A percentile compares a stretch with the other conserved stretches of the same genome.
Conservation (phyloP, 208 protist species). For the Angomonas deanei region DNA sequence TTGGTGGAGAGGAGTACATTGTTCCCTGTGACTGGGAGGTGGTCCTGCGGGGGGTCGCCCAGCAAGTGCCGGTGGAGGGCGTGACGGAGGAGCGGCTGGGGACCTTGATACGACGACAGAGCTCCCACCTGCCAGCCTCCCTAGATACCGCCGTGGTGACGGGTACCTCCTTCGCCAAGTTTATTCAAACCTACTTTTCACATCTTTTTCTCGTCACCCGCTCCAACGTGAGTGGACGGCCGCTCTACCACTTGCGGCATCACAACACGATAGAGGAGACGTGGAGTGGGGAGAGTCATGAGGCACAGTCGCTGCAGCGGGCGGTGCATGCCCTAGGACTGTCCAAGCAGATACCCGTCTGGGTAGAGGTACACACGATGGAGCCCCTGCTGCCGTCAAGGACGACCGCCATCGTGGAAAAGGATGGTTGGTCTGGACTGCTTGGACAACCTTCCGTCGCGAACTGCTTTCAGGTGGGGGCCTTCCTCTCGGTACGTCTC, state of each 20-base stretch:
- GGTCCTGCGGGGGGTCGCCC: slow-evolving; percentile 23
- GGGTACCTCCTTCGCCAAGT: slow-evolving; percentile 22
- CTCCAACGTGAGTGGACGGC: slow-evolving; percentile 42
- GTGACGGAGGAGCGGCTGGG: slow-evolving; percentile 44
- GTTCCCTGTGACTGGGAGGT: slow-evolving; percentile 47
- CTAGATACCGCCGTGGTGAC: slow-evolving; percentile 10
- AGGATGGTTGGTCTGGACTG: slow-evolving; percentile 14
- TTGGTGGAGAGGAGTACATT: background rate
- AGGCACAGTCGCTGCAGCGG: slow-evolving; percentile 11
- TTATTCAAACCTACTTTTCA: slow-evolving; percentile 32
- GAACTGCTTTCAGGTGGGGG: slow-evolving; percentile 32
- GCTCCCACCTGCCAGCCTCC: slow-evolving; percentile 11
- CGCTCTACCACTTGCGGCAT: slow-evolving; percentile 26
- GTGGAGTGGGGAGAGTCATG: background rate
- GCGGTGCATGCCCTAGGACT: slow-evolving; percentile 46
- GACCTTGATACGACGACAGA: slow-evolving; percentile 12
- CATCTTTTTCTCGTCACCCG: slow-evolving; percentile 40
- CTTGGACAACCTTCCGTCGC: slow-evolving; percentile 7
- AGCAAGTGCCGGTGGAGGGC: slow-evolving; percentile 50
- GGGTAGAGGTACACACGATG: slow-evolving; percentile 36
- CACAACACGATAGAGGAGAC: slow-evolving; percentile 24
- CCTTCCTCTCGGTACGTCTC: slow-evolving; percentile 33
- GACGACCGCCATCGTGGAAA: slow-evolving; percentile 14
- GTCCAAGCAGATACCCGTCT: slow-evolving; percentile 51
- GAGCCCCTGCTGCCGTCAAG: slow-evolving; percentile 30